These are phyloP conservation scores for Termitomyces sp. DNA, from an alignment of 768 basidiomycete species.

Conservation along the genomic window DNA sequence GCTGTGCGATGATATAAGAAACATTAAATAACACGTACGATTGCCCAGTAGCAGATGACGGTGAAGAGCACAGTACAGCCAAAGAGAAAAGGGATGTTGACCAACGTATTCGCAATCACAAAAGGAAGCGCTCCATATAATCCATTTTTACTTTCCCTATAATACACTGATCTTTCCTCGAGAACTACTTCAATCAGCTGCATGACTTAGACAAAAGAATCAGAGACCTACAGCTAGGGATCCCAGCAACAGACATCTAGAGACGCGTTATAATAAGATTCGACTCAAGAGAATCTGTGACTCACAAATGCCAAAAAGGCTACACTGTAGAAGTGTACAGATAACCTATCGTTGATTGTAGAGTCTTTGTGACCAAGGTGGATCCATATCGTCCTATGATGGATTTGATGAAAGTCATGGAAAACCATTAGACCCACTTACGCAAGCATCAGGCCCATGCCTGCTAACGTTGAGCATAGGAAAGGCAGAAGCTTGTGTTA, in stretches of 20 bases:
- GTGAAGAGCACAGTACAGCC: constrained; percentile 40
- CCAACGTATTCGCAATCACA: constrained; percentile 47
- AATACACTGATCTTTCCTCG: constrained; percentile 53
- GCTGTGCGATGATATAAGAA: background rate
- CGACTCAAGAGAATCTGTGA: background rate
- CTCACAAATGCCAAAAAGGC: constrained; percentile 47
- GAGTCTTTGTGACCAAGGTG: constrained; percentile 31
- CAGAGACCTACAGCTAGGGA: constrained; percentile 37
- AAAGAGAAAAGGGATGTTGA: constrained; percentile 51
- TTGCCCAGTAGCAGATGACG: constrained; percentile 46
- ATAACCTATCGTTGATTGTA: constrained; percentile 41
- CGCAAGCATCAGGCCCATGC: constrained; percentile 42
- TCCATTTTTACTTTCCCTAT: constrained; percentile 52
- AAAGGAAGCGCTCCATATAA: constrained; percentile 50
- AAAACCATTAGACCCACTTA: constrained; percentile 13
- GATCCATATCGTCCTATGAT: constrained; percentile 48
- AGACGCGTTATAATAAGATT: background rate
- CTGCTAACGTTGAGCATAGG: constrained; percentile 12
- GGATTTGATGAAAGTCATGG: constrained; percentile 13
- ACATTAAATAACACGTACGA: constrained; percentile 25
- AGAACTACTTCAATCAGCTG: constrained; percentile 30
- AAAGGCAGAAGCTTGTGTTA: background rate
- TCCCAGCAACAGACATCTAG: constrained; percentile 56
- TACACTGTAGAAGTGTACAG: constrained; percentile 52
- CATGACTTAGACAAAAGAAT: background rate